Conservation (phyloP, 495 filamentous ascomycete genomes). For the Neohortaea acidophila region DNA sequence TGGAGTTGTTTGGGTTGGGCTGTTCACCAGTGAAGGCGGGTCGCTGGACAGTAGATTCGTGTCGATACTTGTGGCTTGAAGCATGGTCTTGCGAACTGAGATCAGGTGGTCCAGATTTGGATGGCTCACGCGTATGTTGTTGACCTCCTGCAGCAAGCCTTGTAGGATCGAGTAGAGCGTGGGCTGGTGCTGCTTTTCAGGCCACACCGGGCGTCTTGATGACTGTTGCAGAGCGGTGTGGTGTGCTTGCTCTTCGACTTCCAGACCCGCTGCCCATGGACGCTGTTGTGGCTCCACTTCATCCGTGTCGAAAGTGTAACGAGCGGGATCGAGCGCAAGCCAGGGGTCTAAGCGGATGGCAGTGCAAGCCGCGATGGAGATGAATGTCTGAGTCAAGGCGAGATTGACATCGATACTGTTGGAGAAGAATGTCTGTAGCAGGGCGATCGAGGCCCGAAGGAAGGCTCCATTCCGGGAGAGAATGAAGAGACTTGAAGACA, state of each 20-base stretch:
- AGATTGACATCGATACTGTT: constrained; percentile 87
- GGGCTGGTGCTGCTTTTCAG: constrained; percentile 18
- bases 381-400: constrained; percentile 63
- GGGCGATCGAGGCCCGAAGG: constrained; percentile 49
- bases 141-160: constrained; percentile 18
- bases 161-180: constrained; percentile 19
- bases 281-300: constrained; percentile 23
- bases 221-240: constrained; percentile 4
- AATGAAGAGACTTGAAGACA: constrained; percentile 6
- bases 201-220: constrained; percentile 16
- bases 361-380: constrained; percentile 69
- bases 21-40: constrained; percentile 7
- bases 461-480: constrained; percentile 44
- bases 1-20: constrained; percentile 4
- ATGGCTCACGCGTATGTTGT: constrained; percentile 19
- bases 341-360: constrained; percentile 74
- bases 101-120: constrained; percentile 25
- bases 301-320: constrained; percentile 37
- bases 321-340: constrained; percentile 61
- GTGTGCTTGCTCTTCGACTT: constrained; percentile 9
- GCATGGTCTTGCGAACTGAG: constrained; percentile 23
- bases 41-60: constrained; percentile 2
- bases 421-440: constrained; percentile 64
- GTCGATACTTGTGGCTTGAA: constrained; percentile 15
- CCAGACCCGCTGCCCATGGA: constrained; percentile 8